Evolutionary conservation across 192 early-diverging fungal genomes (phyloP).

Genomic region (Rhizophagus clarus): DNA sequence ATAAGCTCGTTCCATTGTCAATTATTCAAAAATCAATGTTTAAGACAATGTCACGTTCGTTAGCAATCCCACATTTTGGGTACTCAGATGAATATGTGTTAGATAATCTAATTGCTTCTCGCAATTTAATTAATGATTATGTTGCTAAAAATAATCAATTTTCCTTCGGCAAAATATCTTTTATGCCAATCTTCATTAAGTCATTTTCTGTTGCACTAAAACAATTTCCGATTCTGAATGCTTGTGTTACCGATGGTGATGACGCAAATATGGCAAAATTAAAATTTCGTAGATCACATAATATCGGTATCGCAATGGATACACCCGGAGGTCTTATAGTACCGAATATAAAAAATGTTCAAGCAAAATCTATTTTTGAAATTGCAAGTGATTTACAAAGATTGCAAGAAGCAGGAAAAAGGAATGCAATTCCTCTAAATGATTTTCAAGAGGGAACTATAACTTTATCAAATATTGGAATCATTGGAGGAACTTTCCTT

Average conservation of each 20-base stretch:
- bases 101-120: constrained; percentile 65
- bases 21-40: constrained; percentile 96
- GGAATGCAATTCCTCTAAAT: constrained; percentile 57
- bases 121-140: constrained; percentile 66
- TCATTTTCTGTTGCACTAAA: constrained; percentile 78
- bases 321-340: constrained; percentile 92
- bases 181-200: constrained; percentile 97
- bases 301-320: constrained; percentile 97
- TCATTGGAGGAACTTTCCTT: constrained; percentile 87
- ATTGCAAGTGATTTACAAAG: constrained; percentile 84
- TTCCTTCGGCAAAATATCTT: constrained; percentile 76
- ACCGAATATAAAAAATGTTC: constrained; percentile 92
- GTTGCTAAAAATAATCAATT: constrained; percentile 51
- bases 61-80: constrained; percentile 92
- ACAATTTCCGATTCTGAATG: constrained; percentile 88
- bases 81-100: constrained; percentile 90
- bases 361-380: constrained; percentile 83
- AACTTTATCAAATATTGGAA: constrained; percentile 93
- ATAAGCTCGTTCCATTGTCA: constrained; percentile 68
- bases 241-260: constrained; percentile 53
- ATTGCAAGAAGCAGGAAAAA: constrained; percentile 66
- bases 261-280: constrained; percentile 58
- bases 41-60: constrained; percentile 90
- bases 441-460: constrained; percentile 88
- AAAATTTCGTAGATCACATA: constrained; percentile 78